Conservation (phyloP, 2,329 filamentous ascomycete species). For the Arthrocladium fulminans region DNA sequence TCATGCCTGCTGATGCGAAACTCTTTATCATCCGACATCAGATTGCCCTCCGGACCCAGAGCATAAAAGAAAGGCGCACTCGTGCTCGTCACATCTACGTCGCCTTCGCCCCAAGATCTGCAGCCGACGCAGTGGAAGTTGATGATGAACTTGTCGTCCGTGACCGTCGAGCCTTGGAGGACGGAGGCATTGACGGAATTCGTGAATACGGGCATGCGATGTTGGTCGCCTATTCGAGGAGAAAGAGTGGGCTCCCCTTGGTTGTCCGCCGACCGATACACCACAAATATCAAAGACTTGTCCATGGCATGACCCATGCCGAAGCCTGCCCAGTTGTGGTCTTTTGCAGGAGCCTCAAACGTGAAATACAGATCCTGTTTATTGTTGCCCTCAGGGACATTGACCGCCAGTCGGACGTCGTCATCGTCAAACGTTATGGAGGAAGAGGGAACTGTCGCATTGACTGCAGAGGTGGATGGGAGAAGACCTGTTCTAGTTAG, state of each 20-base stretch:
- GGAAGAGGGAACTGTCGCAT: conserved; percentile 5
- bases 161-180: conserved; percentile 42
- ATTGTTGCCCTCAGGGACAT: conserved; percentile 17
- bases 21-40: conserved; percentile 34
- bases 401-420: conserved; percentile 22
- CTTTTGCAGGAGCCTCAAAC: conserved; percentile 18
- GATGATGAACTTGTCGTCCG: conserved; percentile 37
- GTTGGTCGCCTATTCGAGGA: conserved; percentile 22
- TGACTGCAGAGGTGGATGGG: neutral
- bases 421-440: neutral
- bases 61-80: conserved; percentile 49
- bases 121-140: conserved; percentile 48
- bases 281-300: conserved; percentile 26
- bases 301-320: conserved; percentile 25
- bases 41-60: conserved; percentile 40
- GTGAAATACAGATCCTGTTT: conserved; percentile 22
- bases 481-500: neutral
- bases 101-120: conserved; percentile 43
- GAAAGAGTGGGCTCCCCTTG: conserved; percentile 23
- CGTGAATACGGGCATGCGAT: conserved; percentile 29
- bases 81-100: conserved; percentile 43
- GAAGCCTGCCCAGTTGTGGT: conserved; percentile 23
- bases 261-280: conserved; percentile 22
- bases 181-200: conserved; percentile 37
- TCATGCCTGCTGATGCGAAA: conserved; percentile 46